A percentile compares a stretch with the other conserved stretches of the same genome.
Conservation (phyloP, 306 rosid genomes). For the Rosa persica region DNA sequence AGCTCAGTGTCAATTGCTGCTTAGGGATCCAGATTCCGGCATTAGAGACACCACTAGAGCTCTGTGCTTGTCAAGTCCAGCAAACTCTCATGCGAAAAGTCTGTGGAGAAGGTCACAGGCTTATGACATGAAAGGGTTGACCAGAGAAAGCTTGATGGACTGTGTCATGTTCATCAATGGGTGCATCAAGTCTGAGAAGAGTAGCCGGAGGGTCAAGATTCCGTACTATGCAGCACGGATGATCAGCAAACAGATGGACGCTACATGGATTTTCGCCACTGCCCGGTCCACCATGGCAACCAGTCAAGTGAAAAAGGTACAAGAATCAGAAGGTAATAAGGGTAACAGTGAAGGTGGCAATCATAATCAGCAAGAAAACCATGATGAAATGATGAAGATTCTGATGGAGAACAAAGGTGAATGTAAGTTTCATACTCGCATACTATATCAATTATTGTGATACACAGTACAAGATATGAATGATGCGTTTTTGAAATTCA, state of each 20-base stretch:
- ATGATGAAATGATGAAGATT: conserved; percentile 26
- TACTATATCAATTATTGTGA: neutral
- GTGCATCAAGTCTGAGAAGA: conserved; percentile 31
- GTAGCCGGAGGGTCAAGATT: conserved; percentile 35
- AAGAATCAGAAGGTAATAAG: conserved; percentile 22
- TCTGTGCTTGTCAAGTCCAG: conserved; percentile 53
- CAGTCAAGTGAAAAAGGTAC: conserved; percentile 14
- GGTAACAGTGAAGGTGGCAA: conserved; percentile 13
- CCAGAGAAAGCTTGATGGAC: conserved; percentile 71
- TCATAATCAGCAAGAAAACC: conserved; percentile 17
- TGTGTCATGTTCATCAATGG: conserved; percentile 54
- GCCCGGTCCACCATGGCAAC: conserved; percentile 36
- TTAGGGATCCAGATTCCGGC: conserved; percentile 49
- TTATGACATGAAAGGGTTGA: conserved; percentile 73
- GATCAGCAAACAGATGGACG: conserved; percentile 70
- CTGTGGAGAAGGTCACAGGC: conserved; percentile 80
- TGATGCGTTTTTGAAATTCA: conserved; percentile 29
- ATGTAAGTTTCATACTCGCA: neutral
- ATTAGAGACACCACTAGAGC: conserved; percentile 67
- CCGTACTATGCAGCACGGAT: conserved; percentile 58
- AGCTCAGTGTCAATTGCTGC: conserved; percentile 54
- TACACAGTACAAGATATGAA: neutral
- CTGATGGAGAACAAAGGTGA: conserved; percentile 35
- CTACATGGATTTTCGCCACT: conserved; percentile 62
- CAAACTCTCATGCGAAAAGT: conserved; percentile 53